Evolutionary conservation across 768 basidiomycete species (phyloP), one percentile per base, ranked within the genome.

Genomic region (Chalciporus chontae): DNA sequence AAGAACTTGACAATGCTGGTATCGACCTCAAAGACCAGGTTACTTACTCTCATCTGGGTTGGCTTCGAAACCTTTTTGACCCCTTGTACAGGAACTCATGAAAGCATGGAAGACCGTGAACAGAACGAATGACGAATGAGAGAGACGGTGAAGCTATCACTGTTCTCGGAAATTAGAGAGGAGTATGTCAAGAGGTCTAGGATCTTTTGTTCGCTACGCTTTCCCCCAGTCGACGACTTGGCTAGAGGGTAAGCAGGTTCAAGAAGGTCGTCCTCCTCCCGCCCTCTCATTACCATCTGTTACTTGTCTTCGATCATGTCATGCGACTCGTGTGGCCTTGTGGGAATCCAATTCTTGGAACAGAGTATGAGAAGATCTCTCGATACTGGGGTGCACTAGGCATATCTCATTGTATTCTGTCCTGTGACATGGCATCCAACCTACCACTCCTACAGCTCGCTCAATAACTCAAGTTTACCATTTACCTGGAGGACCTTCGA

Each of bases 11-110:
- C 45, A 80, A 79, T 29, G 80, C 81, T 18, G 85, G 83, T 5
- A 62, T 87, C n/a, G 78, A 85, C 59, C 47, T 83, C 31, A 65
- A 63, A 31, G 76, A 79, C 41, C 74, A 79, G 66, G 84, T 84
- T 55, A 46, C 74, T 52, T 23, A 36, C 26, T 17, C 14, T 29
- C 31, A 15, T 36, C n/a, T 47, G 14, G 14, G 19, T 19, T 38
- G 39, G 18, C 15, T 19, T 13, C 19, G 27, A 10, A 34, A 14
- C 43, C 43, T 45, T 32, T 45, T 32, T 43, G 13, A 8, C 32
- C 19, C 11, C 36, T 9, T 39, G 43, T 41, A 2, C 53, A 83
- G 81, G 77, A 81, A 32, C 67, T 77, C 15, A 59, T 80, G 63
- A 68, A 73, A 48, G 63, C 63, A 4, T 63, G 62, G 62, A 63